Evolutionary conservation across 163 green algal species (phyloP).

Genomic region (Scenedesmus sp.): DNA sequence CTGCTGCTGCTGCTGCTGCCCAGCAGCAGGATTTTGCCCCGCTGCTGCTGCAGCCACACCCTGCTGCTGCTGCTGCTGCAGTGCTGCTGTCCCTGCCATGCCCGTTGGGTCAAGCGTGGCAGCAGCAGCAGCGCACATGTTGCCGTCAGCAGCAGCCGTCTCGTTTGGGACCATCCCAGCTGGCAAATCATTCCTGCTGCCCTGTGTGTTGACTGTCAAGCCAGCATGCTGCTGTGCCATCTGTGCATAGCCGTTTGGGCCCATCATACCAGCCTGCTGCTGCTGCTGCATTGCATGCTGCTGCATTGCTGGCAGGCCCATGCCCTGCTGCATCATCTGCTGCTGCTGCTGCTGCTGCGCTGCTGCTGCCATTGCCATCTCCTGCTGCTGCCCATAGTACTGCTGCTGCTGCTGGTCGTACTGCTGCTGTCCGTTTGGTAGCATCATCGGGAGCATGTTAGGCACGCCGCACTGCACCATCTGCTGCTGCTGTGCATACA

Average conservation of each 20-base stretch:
- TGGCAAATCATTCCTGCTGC: neutral
- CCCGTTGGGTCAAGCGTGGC: neutral
- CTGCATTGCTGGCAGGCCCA: neutral
- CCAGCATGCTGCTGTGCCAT: neutral
- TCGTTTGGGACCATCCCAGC: neutral
- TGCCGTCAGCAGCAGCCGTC: neutral
- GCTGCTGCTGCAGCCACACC: neutral
- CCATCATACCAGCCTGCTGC: neutral
- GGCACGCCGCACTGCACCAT: neutral
- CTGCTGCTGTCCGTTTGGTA: neutral
- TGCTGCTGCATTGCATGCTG: constrained; percentile 8
- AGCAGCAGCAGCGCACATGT: neutral
- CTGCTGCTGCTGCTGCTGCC: neutral
- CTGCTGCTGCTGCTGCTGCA: constrained; percentile 1
- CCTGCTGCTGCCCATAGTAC: constrained; percentile 1
- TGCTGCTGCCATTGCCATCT: neutral
- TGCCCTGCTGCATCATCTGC: neutral
- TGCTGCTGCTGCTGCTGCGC: constrained; percentile 6
- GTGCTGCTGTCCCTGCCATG: neutral
- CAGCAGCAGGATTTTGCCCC: neutral
- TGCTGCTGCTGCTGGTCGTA: constrained; percentile 11
- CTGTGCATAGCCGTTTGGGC: neutral
- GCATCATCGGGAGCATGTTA: neutral
- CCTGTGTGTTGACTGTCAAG: neutral
- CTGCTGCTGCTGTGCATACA: constrained; percentile 38